Base-by-base conservation (phyloP, 108 stramenopile species). In the Skeletonema tropicum region DNA sequence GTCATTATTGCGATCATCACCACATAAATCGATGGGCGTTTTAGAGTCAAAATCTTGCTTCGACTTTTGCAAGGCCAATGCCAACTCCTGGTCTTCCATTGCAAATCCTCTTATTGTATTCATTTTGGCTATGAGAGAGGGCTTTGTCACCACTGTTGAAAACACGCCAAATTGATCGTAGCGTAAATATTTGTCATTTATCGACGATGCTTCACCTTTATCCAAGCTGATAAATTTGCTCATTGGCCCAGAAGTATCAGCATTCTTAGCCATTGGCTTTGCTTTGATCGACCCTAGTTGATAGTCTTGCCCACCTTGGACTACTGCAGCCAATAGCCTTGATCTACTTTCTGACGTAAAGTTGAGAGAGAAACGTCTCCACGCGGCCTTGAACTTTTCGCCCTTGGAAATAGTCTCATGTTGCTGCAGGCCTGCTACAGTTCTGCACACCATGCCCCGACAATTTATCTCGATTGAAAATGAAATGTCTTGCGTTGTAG, bases 381-480 rank as follows among this genome's bases (percentile, higher is more conserved):
- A 91, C 2, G 88, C 85, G 10, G 90, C 90, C 64, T 91, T 73
- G 65, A 91, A 91, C 82, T 88, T 89, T 59, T 89, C 84, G 14
- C 87, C 87, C 64, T 91, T 91, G 9, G 87, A 82, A 19, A 88
- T 61, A 5, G 87, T 84, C 69, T 89, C 90, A 49, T 91, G 87
- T 25, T 84, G 80, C 59, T 72, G 72, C 17, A 89, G 57, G n/a
- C 90, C 90, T 29, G 66, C 60, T 10, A 60, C 77, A 7, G 88
- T 79, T 10, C 90, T 85, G 60, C 85, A 87, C 5, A 77, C 70
- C 90, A 91, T 91, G 11, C 90, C 90, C 6, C 90, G 81, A 42
- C 90, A 91, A 31, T 80, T 82, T 7, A 82, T 69, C 67, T 91
- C 88, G 7, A 91, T 48, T 14, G 65, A 52, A 62, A 91, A 84